A percentile compares a stretch with the other conserved stretches of the same genome.
These are phyloP conservation scores for Acanthochlamys bracteata DNA, from an alignment of 106 monocot species.

Conservation along the genomic window DNA sequence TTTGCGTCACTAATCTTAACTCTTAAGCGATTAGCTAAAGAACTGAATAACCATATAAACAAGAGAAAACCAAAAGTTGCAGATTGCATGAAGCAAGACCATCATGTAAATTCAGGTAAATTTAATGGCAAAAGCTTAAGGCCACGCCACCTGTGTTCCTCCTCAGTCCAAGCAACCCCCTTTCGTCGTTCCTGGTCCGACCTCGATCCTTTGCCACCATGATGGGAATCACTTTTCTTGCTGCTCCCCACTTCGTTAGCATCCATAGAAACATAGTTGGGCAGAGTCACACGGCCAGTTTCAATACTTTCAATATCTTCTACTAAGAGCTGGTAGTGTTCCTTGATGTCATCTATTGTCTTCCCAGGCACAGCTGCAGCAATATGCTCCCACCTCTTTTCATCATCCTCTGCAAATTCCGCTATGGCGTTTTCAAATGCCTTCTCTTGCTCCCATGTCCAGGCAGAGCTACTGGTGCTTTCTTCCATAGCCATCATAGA, in stretches of 20 bases:
- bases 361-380: slow-evolving; percentile 37
- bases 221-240: slow-evolving; percentile 21
- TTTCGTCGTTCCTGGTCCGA: slow-evolving; percentile 50
- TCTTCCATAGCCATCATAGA: not conserved
- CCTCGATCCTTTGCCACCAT: slow-evolving; percentile 26
- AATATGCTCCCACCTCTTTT: slow-evolving; percentile 34
- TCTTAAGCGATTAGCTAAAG: not conserved
- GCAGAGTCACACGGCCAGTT: slow-evolving; percentile 37
- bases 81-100: not conserved
- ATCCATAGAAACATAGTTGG: slow-evolving; percentile 16
- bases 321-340: slow-evolving; percentile 37
- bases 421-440: slow-evolving; percentile 53
- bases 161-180: slow-evolving; percentile 21
- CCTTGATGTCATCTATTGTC: slow-evolving; percentile 28
- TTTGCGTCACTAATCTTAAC: not conserved
- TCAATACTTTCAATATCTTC: slow-evolving; percentile 49
- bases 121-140: not conserved
- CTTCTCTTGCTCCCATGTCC: slow-evolving; percentile 53
- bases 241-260: slow-evolving; percentile 8
- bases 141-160: slow-evolving; percentile 3
- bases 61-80: not conserved
- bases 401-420: slow-evolving; percentile 12
- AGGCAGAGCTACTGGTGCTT: not conserved
- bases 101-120: not conserved
- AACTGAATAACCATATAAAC: not conserved